Base-by-base conservation (phyloP, 1,284 basidiomycete genomes). In the Porodaedalea pini region DNA sequence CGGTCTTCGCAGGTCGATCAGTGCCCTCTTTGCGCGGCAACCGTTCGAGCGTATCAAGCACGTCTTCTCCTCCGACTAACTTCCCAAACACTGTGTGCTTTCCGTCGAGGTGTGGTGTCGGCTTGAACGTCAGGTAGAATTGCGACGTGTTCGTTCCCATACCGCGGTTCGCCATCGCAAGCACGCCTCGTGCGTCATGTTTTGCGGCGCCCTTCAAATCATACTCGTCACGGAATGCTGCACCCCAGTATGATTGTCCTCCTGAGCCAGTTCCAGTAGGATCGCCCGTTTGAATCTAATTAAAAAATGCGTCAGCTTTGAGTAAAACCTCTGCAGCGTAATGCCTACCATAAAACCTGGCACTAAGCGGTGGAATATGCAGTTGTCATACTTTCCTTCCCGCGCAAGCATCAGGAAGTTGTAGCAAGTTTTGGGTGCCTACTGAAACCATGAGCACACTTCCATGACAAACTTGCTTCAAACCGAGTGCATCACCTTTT, bases 61-160 rank as follows among this genome's bases (percentile, higher is more conserved):
- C 88, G 39, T 94, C 90, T 67, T 96, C 92, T 2, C 95, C 95
- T 21, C 95, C 95, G 0, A 98, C 93, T 4, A 98, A 78, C 65
- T 97, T 94, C 2, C 97, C 96, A 68, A 99, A 99, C 1, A 98
- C 95, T 0, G 95, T 97, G 68, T 97, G 93, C 65, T 94, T 92
- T 57, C 82, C 83, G 68, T 86, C 85, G 10, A 98, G 80, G 69
- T 97, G 84, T 0, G 91, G 80, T 2, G 91, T 83, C 3, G 84
- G 73, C 56, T 78, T 81, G 78, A 97, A 98, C 0, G 94, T 94
- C 43, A 98, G 68, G 70, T 92, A 98, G 73, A 91, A 96, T 68
- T 97, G 94, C 0, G 92, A 92, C 6, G 86, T 85, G 64, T 94
- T 94, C 10, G 91, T 92, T 51, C 83, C 82, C 4, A 89, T 77